Conservation (phyloP, 2,329 filamentous ascomycete genomes). For the Apiospora kogelbergensis region DNA sequence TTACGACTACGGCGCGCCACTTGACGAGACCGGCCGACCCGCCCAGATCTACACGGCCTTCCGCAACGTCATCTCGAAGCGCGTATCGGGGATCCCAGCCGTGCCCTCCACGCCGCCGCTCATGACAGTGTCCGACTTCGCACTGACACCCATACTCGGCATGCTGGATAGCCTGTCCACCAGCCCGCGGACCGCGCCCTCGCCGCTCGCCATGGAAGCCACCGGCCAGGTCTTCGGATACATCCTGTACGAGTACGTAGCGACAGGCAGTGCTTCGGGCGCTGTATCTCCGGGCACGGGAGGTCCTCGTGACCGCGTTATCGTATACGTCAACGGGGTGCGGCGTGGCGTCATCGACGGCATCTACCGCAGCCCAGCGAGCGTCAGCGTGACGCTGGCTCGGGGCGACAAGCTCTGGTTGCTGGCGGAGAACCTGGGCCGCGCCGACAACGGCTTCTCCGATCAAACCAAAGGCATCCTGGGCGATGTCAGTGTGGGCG, state of each 20-base stretch:
- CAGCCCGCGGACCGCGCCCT: slow-evolving; percentile 19
- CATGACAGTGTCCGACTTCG: slow-evolving; percentile 35
- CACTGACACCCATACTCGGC: slow-evolving; percentile 34
- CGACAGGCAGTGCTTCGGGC: slow-evolving; percentile 28
- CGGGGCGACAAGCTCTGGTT: slow-evolving; percentile 41
- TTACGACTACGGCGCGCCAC: slow-evolving; percentile 51
- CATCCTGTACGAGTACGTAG: slow-evolving; percentile 41
- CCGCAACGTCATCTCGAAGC: slow-evolving; percentile 38
- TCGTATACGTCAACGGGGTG: slow-evolving; percentile 46
- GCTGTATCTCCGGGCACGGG: slow-evolving; percentile 40
- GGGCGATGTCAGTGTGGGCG: slow-evolving; percentile 41
- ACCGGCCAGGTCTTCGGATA: slow-evolving; percentile 45
- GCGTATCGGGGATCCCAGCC: slow-evolving; percentile 38
- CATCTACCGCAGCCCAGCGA: slow-evolving; percentile 38
- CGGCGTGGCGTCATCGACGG: slow-evolving; percentile 46
- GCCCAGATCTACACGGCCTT: slow-evolving; percentile 43
- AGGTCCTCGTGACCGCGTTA: slow-evolving; percentile 38
- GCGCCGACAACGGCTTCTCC: slow-evolving; percentile 40
- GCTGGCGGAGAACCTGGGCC: slow-evolving; percentile 51
- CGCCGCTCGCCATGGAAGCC: slow-evolving; percentile 44
- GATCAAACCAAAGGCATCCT: slow-evolving; percentile 48
- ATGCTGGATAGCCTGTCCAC: slow-evolving; percentile 38
- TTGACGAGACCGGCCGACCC: slow-evolving; percentile 49
- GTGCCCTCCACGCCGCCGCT: slow-evolving; percentile 33
- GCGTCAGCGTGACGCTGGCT: slow-evolving; percentile 37